Conservation (phyloP, 495 filamentous ascomycete species). For the Talaromyces stipitatus region DNA sequence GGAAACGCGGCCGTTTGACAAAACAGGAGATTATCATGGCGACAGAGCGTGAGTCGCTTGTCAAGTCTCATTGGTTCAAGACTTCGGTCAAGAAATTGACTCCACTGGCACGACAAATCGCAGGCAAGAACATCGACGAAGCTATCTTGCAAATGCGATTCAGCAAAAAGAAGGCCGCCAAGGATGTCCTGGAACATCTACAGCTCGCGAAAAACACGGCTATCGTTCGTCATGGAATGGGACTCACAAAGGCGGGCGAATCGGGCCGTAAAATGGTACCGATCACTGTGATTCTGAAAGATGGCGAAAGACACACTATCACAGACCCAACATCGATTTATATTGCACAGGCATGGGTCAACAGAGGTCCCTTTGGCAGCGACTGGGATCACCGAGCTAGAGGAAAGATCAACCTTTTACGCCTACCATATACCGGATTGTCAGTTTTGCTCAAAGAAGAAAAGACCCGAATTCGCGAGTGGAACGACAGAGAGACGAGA, state of each 20-base stretch:
- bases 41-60: slow-evolving; percentile 62
- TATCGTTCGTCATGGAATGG: slow-evolving; percentile 75
- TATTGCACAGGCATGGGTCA: slow-evolving; percentile 86
- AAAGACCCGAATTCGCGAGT: slow-evolving; percentile 71
- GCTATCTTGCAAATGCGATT: slow-evolving; percentile 94
- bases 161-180: slow-evolving; percentile 85
- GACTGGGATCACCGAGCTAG: slow-evolving; percentile 59
- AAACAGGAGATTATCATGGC: slow-evolving; percentile 54
- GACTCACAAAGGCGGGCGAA: slow-evolving; percentile 45
- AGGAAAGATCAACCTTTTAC: slow-evolving; percentile 53
- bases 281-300: slow-evolving; percentile 29
- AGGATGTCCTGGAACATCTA: slow-evolving; percentile 69
- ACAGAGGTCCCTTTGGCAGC: slow-evolving; percentile 54
- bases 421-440: slow-evolving; percentile 66
- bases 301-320: slow-evolving; percentile 49
- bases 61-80: slow-evolving; percentile 59
- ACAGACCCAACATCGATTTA: slow-evolving; percentile 69
- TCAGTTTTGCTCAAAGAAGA: slow-evolving; percentile 86
- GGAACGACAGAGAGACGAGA: slow-evolving; percentile 67
- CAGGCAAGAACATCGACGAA: slow-evolving; percentile 84
- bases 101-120: slow-evolving; percentile 74
- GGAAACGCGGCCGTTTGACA: slow-evolving; percentile 57
- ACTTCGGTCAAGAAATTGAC: slow-evolving; percentile 86
- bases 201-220: slow-evolving; percentile 70
- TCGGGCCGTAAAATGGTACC: slow-evolving; percentile 32